Evolutionary conservation across 257 asterid species (phyloP).

Genomic region (Eustoma russellianum): DNA sequence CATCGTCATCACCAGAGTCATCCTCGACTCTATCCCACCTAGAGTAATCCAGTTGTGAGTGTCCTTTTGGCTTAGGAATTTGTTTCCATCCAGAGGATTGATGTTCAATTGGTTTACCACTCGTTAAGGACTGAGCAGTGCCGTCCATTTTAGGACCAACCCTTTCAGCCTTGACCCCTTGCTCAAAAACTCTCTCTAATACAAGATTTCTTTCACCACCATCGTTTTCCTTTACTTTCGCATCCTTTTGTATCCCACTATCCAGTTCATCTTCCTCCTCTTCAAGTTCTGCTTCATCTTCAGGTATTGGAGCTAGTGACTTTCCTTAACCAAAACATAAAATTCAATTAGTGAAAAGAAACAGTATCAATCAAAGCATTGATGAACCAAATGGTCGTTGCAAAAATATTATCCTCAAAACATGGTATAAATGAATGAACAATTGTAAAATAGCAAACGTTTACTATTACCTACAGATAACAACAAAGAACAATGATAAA

Average conservation of each 20-base stretch:
- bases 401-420: neutral
- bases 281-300: slow-evolving; percentile 75
- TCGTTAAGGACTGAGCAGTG: slow-evolving; percentile 11
- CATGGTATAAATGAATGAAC: too few relatives aligned
- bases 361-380: slow-evolving; percentile 1
- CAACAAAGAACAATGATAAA: too few relatives aligned
- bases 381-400: slow-evolving; percentile 2
- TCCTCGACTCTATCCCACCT: slow-evolving; percentile 89
- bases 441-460: too few relatives aligned
- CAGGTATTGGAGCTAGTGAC: slow-evolving; percentile 98
- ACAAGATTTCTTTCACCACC: slow-evolving; percentile 18
- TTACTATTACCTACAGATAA: too few relatives aligned
- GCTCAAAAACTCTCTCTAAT: slow-evolving; percentile 12
- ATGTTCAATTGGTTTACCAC: slow-evolving; percentile 20
- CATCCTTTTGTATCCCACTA: slow-evolving; percentile 1
- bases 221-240: slow-evolving; percentile 16
- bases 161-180: slow-evolving; percentile 11
- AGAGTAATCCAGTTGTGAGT: slow-evolving; percentile 89
- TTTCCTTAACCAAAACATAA: slow-evolving; percentile 70
- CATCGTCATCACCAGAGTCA: slow-evolving; percentile 70
- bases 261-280: slow-evolving; percentile 40
- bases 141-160: slow-evolving; percentile 19
- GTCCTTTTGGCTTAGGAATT: slow-evolving; percentile 85
- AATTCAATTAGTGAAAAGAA: slow-evolving; percentile 20
- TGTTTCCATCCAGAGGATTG: slow-evolving; percentile 58